Base-by-base conservation (phyloP, 2,329 filamentous ascomycete species). In the Epichloe hybrida region DNA sequence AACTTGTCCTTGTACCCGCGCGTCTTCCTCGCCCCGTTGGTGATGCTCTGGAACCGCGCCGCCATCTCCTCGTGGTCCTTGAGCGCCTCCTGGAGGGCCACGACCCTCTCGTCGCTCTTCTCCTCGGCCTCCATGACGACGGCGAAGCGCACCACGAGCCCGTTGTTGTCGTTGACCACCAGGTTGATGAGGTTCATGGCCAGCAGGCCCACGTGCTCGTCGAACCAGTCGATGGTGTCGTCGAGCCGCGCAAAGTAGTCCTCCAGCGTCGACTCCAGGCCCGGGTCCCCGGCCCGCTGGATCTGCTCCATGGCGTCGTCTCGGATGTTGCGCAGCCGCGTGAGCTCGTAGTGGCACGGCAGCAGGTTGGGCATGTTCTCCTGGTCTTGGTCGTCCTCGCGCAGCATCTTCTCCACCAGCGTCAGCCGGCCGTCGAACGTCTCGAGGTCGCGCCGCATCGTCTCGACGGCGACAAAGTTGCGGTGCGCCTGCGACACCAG, bases 301-400 rank as follows among this genome's bases (percentile, higher is more conserved):
- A 97, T 95, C 75, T 98, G 93, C 62, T 95, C 89, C 79, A 97
- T 90, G 35, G 93, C 91, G 67, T 95, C 87, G 70, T 97, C 93
- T 52, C 90, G 81, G 56, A 98, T 95, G 66, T 98, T 95, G 54
- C 93, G 78, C 66, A 98, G 72, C 67, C 88, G 83, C 4, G 88
- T 96, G 59, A 98, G 79, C 64, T 91, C 88, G 74, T 91, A 95
- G 70, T 98, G 93, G 49, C 91, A 83, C 39, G 84, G 80, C 41
- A 98, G 74, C 49, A 98, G 70, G 66, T 97, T 96, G 7, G 88
- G 87, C 81, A 97, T 95, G 62, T 86, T 87, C 69, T 94, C 87
- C 55, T 81, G 74, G 65, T 96, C 88, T 54, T 81, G 75, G 62
- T 95, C 90, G 66, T 98, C 91, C 61, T 90, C 80, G 52, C 75